Conservation (phyloP, 1,284 basidiomycete genomes). For the Coniophora puteana region DNA sequence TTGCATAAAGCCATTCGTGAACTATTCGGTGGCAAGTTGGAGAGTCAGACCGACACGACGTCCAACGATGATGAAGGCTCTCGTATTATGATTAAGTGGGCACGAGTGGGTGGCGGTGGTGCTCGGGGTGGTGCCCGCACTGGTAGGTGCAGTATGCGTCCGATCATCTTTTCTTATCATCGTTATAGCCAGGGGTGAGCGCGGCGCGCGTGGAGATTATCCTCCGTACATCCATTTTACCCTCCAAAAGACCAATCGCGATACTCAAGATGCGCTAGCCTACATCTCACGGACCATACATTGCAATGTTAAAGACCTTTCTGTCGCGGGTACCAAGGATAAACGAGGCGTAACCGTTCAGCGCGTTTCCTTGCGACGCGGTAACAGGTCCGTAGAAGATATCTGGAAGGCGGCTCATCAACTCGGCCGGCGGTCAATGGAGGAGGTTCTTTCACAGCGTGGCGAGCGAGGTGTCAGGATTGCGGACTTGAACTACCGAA, state of each 20-base stretch:
- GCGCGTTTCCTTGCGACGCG: slow-evolving; percentile 81
- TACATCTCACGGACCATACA: slow-evolving; percentile 78
- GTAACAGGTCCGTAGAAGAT: slow-evolving; percentile 76
- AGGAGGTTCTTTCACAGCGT: slow-evolving; percentile 61
- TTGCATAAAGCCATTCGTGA: slow-evolving; percentile 83
- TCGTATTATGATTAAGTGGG: slow-evolving; percentile 74
- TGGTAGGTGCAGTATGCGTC: slow-evolving; percentile 10
- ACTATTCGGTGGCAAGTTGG: slow-evolving; percentile 79
- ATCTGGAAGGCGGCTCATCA: slow-evolving; percentile 82
- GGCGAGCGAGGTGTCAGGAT: slow-evolving; percentile 91
- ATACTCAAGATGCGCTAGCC: slow-evolving; percentile 91
- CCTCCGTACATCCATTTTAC: slow-evolving; percentile 96
- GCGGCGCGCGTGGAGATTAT: slow-evolving; percentile 56
- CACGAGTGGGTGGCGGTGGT: slow-evolving; percentile 41
- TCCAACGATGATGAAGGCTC: slow-evolving; percentile 57
- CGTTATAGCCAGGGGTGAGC: slow-evolving; percentile 31
- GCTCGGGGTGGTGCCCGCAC: slow-evolving; percentile 37
- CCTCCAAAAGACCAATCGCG: slow-evolving; percentile 95
- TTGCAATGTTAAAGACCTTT: slow-evolving; percentile 74
- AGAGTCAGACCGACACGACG: slow-evolving; percentile 72
- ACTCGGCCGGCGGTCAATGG: slow-evolving; percentile 52
- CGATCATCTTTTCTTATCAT: slow-evolving; percentile 6
- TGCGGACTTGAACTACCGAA: slow-evolving; percentile 84
- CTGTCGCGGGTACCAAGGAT: slow-evolving; percentile 96
- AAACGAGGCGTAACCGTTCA: slow-evolving; percentile 97